Percentiles rank a stretch among this genome's conserved stretches.
phyloP scores from a whole-genome alignment of 2,329 filamentous ascomycete species.

The Ophiostoma sp. region DNA sequence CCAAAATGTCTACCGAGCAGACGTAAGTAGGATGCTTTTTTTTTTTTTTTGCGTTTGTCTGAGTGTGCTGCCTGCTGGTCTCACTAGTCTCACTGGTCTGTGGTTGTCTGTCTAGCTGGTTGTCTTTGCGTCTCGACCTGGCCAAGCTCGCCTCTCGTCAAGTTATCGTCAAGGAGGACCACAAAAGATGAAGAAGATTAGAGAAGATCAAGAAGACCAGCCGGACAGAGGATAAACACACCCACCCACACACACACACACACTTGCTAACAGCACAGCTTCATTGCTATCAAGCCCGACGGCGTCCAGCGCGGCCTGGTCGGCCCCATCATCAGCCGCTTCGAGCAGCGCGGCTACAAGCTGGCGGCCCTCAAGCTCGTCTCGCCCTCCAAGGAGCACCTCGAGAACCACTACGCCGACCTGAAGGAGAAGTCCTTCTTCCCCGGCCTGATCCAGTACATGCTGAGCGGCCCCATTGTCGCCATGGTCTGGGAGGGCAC shows the following conservation, averaged over 20 bases:
- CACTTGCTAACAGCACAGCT: conserved; percentile 52
- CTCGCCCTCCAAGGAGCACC: conserved; percentile 84
- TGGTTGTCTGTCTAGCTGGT: background rate
- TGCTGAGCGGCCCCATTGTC: conserved; percentile 92
- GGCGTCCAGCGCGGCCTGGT: conserved; percentile 97
- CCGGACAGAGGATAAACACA: background rate
- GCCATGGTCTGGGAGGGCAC: conserved; percentile 99
- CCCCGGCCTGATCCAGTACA: conserved; percentile 87
- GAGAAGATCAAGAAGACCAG: background rate
- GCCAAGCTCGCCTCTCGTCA: background rate
- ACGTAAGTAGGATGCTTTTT: conserved; percentile 60
- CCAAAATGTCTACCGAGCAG: conserved; percentile 68
- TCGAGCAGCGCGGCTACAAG: conserved; percentile 98
- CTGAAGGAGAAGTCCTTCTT: conserved; percentile 96
- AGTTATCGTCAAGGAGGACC: background rate
- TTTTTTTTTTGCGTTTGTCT: background rate
- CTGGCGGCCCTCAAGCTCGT: conserved; percentile 95
- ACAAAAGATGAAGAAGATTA: background rate
- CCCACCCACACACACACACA: background rate
- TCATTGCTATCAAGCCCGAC: conserved; percentile 99
- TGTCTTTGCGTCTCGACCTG: background rate
- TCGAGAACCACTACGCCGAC: conserved; percentile 96
- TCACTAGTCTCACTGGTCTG: background rate
- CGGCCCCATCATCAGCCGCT: conserved; percentile 95
- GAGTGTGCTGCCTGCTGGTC: background rate